Evolutionary conservation across 768 basidiomycete genomes (phyloP).

Genomic region (Saitozyma podzolica): DNA sequence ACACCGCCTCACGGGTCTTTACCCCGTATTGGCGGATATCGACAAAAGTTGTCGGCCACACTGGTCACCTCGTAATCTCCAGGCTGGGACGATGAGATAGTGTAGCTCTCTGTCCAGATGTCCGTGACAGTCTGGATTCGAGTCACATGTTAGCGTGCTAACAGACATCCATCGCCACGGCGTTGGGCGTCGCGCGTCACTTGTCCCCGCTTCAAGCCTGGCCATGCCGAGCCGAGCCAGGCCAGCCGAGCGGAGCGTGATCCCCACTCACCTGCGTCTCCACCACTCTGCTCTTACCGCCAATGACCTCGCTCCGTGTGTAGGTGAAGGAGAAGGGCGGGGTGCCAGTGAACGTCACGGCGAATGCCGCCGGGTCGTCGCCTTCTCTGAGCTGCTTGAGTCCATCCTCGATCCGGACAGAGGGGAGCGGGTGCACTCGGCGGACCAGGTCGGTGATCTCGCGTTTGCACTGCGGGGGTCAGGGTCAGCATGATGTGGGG

Average conservation of each 20-base stretch:
- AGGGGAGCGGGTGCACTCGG: conserved; percentile 76
- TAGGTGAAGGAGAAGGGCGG: conserved; percentile 85
- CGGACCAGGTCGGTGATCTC: conserved; percentile 72
- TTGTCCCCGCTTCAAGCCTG: too few species aligned
- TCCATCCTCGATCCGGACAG: conserved; percentile 85
- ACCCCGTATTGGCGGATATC: conserved; percentile 67
- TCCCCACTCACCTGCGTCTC: conserved; percentile 47
- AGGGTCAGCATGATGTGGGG: background rate
- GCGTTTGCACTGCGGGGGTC: conserved; percentile 57
- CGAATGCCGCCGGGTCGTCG: conserved; percentile 83
- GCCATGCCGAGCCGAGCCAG: too few species aligned
- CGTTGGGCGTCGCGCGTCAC: too few species aligned
- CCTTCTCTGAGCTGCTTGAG: conserved; percentile 91
- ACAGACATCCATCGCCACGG: background rate
- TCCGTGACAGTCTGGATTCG: conserved; percentile 46
- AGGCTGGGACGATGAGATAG: conserved; percentile 87
- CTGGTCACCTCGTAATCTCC: conserved; percentile 74
- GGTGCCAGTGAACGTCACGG: conserved; percentile 83
- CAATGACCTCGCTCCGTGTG: conserved; percentile 36
- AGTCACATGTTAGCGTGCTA: background rate
- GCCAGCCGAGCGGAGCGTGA: background rate
- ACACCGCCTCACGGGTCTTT: too few species aligned
- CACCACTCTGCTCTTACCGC: conserved; percentile 38
- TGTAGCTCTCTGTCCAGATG: conserved; percentile 68
- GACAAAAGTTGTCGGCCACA: conserved; percentile 84